Base-by-base conservation (phyloP, 371 early-diverging fungal species). In the Furculomyces boomerangus region DNA sequence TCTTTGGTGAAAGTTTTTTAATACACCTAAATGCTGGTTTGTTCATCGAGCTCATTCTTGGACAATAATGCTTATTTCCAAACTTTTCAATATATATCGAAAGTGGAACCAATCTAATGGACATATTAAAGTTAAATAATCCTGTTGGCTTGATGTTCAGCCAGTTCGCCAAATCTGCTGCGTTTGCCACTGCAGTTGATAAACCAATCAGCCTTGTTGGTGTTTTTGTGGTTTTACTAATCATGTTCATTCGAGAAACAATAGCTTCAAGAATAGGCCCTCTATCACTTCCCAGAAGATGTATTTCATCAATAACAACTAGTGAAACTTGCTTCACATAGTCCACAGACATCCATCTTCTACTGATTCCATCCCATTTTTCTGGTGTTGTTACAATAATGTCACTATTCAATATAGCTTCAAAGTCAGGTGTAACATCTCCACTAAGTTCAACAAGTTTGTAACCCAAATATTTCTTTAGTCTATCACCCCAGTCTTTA, bases 301-400 rank as follows among this genome's bases (percentile, higher is more conserved):
- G 99, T 53, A 99, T 96, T 74, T 99, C 99, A 71, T 99, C 99
- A 60, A 98, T 88, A 32, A 99, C 88, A 3, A 99, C 86, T 41
- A 86, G 74, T 14, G 86, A 78, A 53, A 94, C 84, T 46, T 76
- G 60, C 35, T 77, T 79, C 2, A 93, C 90, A 68, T 90, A 93
- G 24, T 72, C 76, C 54, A 90, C 74, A 26, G 72, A 79, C 60
- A 92, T 78, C 98, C 88, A 92, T 37, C 79, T 78, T 54, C 92
- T 86, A 66, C 88, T 90, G 62, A 94, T 82, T 55, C 93, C 91
- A 71, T 99, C 98, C 92, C 97, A 99, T 62, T 98, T 98, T 63
- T 99, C 99, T 1, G 93, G 93, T 16, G 86, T 99, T 0, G 98
- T 96, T 53, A 99, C 81, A 55, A 99, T 90, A 35, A 99, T 86